Base-by-base conservation (phyloP, 2,329 filamentous ascomycete genomes). In the Incumbomyces lentus region DNA sequence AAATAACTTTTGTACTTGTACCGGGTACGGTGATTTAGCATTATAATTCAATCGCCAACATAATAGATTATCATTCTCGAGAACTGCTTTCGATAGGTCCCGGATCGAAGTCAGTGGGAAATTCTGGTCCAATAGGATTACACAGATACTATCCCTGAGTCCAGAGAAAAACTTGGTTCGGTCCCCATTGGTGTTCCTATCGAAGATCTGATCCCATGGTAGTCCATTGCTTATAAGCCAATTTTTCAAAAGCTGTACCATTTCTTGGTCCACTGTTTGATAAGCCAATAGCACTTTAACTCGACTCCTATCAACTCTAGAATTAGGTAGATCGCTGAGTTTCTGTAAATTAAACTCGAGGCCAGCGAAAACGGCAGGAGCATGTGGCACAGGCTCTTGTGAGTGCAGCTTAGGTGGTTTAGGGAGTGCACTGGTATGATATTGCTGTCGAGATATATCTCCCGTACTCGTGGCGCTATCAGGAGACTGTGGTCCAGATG, bases 51-150 rank as follows among this genome's bases (percentile, higher is more conserved):
- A 13, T 32, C 38, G 31, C 42, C 42, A 45, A 16, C 45, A 47
- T 17, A 47, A 11, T 2, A 47, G 37, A 33, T 47, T 41, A 11
- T 47, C 39, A n/a, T 32, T n/a, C 14, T 47, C 37, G 6, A 47
- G 16, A 6, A 34, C 26, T 37, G 19, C 26, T 30, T 30, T 42
- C 5, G 26, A 13, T 3, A 47, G 33, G 6, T 16, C 30, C 8
- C 29, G 19, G 16, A 47, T 18, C 8, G 5, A n/a, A 17, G n/a
- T 30, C 6, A 45, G 13, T 5, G 33, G 33, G 33, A 37, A 38
- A 10, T 14, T 12, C 22, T 38, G 22, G 22, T 45, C 42, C 12
- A 45, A 30, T n/a, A 45, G 12, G n/a, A 38, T 32, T n/a, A 45
- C 42, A 14, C 42, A 22, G 14, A 45, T 26, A 32, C 33, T 45